Evolutionary conservation across 164 flowering plant species (phyloP), one percentile per base, ranked within the genome.

Genomic region (Chimonanthus praecox): DNA sequence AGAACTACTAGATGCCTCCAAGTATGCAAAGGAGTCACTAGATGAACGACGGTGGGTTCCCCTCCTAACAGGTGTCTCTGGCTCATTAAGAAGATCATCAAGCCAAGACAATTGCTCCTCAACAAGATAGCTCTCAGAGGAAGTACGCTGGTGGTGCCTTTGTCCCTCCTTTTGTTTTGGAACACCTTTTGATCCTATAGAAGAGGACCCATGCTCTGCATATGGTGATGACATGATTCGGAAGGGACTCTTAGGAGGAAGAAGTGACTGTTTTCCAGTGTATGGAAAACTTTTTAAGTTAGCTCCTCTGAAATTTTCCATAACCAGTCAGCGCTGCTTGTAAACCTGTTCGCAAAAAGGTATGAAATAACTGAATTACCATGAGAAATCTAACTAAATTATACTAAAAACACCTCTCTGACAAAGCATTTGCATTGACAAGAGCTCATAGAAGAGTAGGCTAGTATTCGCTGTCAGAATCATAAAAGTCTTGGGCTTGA

Each of bases 11-110:
- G 84, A 78, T 49, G 80, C 80, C 73, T 92, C 94, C 49, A 85
- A 54, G 74, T 89, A 92, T 10, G 98, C 87, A 86, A 84, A 91
- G 47, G 98, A 87, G 74, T 93, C 97, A 81, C 97, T 94, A 5
- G 97, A 90, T 74, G 97, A 87, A 11, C 94, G 95, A 8, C 95
- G 81, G 80, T 91, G 98, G 79, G 88, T 85, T 50, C 83, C 89
- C 82, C 79, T 87, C 43, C 90, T 80, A 3, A 88, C 84, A 72
- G 91, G 92, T 68, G 89, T 88, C 58, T 89, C 97, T 43, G 98
- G 94, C 78, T 93, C 94, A 76, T 88, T 84, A n/a, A 54, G 60
- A 54, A 54, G 60, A n/a, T 54, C 60, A 54, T 54, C 60, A 54
- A 54, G n/a, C 60, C 60, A 91, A 88, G 72, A 94, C 92, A 58